Evolutionary conservation across 768 basidiomycete species (phyloP).

Genomic region (Pleurotus tuber-regium): DNA sequence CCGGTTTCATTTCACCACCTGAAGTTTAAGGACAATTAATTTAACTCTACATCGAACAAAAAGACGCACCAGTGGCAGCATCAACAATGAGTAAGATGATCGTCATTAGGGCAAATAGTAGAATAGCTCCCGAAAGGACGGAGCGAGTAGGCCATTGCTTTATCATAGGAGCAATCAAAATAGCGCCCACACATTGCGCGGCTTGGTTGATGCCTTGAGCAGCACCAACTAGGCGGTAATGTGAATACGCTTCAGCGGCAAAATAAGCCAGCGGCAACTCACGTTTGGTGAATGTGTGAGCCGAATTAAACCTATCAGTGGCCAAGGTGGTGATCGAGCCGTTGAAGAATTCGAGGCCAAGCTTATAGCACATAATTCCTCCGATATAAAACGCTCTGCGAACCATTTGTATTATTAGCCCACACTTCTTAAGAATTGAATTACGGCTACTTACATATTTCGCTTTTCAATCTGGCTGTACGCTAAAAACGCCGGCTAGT

Average conservation of each 20-base stretch:
- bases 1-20: conserved; percentile 28
- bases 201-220: conserved; percentile 31
- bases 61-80: conserved; percentile 22
- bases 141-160: conserved; percentile 29
- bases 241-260: no score
- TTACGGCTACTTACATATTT: conserved; percentile 21
- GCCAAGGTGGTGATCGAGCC: conserved; percentile 31
- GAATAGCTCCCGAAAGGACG: conserved; percentile 23
- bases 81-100: conserved; percentile 30
- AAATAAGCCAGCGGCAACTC: no score
- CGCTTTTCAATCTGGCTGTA: conserved; percentile 25
- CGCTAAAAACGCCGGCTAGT: conserved; percentile 19
- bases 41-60: no score
- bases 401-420: no score
- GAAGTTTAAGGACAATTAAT: no score
- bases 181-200: conserved; percentile 32
- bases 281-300: conserved; percentile 28
- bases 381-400: conserved; percentile 24
- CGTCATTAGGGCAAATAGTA: conserved; percentile 27
- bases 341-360: conserved; percentile 33
- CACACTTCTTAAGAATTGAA: no score
- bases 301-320: conserved; percentile 28
- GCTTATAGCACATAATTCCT: conserved; percentile 31
- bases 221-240: conserved; percentile 26
- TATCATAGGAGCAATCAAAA: conserved; percentile 30